phyloP scores from a whole-genome alignment of 805 yeast genomes.

The Candida piceae region DNA sequence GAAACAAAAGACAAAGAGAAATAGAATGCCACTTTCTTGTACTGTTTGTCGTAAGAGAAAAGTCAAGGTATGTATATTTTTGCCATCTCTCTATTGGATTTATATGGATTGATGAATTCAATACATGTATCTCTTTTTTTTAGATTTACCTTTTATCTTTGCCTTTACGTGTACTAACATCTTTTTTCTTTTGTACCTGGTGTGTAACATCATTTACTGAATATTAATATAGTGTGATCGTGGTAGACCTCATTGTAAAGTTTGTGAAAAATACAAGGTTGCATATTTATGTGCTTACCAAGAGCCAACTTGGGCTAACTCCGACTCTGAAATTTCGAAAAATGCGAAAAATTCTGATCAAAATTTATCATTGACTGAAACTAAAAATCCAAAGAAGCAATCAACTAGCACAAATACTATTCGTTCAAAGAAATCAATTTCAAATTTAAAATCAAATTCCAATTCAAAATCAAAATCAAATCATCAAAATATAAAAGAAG shows the following conservation, averaged over 20 bases:
- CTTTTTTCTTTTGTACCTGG: not conserved
- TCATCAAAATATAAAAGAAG: no score
- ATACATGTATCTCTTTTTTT: no score
- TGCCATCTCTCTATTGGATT: no score
- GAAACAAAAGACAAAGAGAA: constrained; percentile 30
- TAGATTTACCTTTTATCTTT: constrained; percentile 27
- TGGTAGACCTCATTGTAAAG: constrained; percentile 29
- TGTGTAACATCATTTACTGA: not conserved
- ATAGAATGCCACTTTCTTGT: constrained; percentile 42
- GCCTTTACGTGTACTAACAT: constrained; percentile 20
- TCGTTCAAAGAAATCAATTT: no score
- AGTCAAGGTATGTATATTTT: constrained; percentile 32
- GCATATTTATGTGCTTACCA: constrained; percentile 28
- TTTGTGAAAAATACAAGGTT: constrained; percentile 27
- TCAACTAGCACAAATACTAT: no score
- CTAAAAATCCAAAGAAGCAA: no score
- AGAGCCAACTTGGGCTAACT: constrained; percentile 27
- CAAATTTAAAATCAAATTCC: no score
- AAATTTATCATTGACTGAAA: no score
- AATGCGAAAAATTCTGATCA: no score
- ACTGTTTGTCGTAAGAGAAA: constrained; percentile 43
- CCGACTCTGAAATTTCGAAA: constrained; percentile 10
- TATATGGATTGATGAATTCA: no score
- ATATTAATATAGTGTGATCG: constrained; percentile 28
- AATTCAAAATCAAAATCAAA: no score